Conservation (phyloP, 2,329 filamentous ascomycete genomes). For the Coniochaeta sp. region DNA sequence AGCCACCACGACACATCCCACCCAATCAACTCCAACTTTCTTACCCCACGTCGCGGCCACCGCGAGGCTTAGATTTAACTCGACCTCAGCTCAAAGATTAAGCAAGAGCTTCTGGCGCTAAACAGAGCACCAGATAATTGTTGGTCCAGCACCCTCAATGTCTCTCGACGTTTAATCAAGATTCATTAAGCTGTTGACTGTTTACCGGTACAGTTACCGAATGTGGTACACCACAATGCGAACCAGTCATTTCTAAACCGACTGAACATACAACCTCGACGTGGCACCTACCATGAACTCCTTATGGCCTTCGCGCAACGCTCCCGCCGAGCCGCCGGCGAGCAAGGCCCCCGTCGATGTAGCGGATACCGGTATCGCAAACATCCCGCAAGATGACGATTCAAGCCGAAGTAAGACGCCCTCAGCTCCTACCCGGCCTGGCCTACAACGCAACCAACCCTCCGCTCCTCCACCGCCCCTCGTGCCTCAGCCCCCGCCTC, state of each 20-base stretch:
- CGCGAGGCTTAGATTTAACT: constrained; percentile 1
- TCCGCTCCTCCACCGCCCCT: constrained; percentile 1
- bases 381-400: constrained; percentile 10
- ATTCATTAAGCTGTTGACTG: not conserved
- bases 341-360: constrained; percentile 14
- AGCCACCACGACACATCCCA: not conserved
- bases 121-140: not conserved
- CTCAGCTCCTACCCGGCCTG: not conserved
- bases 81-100: not conserved
- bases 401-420: constrained; percentile 1
- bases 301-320: constrained; percentile 13
- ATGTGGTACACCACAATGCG: not conserved
- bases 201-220: not conserved
- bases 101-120: not conserved
- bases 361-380: constrained; percentile 21
- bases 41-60: constrained; percentile 3
- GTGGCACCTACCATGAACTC: constrained; percentile 31
- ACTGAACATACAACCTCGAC: not conserved
- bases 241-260: not conserved
- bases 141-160: not conserved
- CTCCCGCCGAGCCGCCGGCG: not conserved
- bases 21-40: not conserved
- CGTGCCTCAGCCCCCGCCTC: constrained; percentile 2
- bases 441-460: not conserved
- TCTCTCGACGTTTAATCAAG: not conserved